phyloP scores from a whole-genome alignment of 495 filamentous ascomycete species.

The Massariosphaeria phaeospora region DNA sequence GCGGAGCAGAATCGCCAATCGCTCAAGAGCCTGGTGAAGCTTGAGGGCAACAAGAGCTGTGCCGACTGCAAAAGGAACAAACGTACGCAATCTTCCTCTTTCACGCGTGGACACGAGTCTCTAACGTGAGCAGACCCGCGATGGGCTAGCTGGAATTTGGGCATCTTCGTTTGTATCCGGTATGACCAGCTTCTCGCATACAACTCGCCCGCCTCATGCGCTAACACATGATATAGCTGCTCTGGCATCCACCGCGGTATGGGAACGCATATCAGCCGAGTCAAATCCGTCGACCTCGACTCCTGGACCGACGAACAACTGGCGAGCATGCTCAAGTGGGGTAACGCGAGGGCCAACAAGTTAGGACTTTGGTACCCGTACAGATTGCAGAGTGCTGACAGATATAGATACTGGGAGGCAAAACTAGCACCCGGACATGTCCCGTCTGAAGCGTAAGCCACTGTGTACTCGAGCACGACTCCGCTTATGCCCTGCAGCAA shows the following conservation, averaged over 20 bases:
- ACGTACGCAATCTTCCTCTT: constrained; percentile 53
- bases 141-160: constrained; percentile 79
- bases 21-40: constrained; percentile 87
- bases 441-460: constrained; percentile 75
- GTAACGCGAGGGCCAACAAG: constrained; percentile 91
- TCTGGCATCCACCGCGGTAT: constrained; percentile 97
- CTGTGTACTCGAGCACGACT: neutral
- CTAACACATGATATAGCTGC: constrained; percentile 48
- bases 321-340: constrained; percentile 87
- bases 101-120: neutral
- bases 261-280: constrained; percentile 96
- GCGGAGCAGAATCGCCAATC: constrained; percentile 84
- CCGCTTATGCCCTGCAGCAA: constrained; percentile 51
- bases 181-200: constrained; percentile 27
- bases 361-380: constrained; percentile 40
- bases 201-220: neutral
- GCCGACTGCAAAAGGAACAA: constrained; percentile 99
- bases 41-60: constrained; percentile 91
- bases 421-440: constrained; percentile 87
- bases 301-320: constrained; percentile 98
- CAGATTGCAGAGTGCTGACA: constrained; percentile 6
- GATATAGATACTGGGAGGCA: constrained; percentile 79
- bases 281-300: constrained; percentile 96
- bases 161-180: constrained; percentile 91
- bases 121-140: constrained; percentile 65